Percentiles rank a stretch among this genome's conserved stretches.
Evolutionary conservation across 495 filamentous ascomycete species (phyloP).

Genomic region (Cercophora newfieldiana): DNA sequence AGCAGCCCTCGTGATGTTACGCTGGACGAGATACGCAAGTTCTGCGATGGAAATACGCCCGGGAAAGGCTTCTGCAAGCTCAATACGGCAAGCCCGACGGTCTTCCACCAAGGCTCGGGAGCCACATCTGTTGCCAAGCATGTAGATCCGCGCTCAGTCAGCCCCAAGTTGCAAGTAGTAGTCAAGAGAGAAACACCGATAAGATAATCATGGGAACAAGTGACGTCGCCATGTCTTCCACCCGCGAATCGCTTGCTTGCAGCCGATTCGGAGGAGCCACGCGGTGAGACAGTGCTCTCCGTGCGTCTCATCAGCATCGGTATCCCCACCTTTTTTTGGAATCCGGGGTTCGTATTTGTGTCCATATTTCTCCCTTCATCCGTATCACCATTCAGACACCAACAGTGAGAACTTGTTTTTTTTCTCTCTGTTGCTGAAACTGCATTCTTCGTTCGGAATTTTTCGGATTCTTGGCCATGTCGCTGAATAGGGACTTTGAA

Average conservation of each 20-base stretch:
- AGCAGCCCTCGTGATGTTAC: not conserved
- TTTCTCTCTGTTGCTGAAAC: not conserved
- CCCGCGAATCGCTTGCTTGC: not conserved
- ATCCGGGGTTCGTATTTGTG: not conserved
- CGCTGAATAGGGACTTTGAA: not conserved
- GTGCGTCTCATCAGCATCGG: not conserved
- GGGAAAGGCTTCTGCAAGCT: not conserved
- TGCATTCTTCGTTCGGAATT: not conserved
- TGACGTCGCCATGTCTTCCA: constrained; percentile 9
- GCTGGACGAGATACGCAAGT: not conserved
- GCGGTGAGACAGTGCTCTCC: not conserved
- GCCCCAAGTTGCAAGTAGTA: not conserved
- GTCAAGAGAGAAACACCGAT: not conserved
- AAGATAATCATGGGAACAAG: not conserved
- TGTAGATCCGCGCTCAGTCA: not conserved
- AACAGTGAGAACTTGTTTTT: not conserved
- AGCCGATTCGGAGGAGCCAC: not conserved
- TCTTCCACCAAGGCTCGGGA: not conserved
- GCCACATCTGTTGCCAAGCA: not conserved
- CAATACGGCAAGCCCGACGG: not conserved
- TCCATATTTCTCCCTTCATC: constrained; percentile 1
- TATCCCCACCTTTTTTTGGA: not conserved
- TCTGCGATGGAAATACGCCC: not conserved
- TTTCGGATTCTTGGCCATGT: constrained; percentile 1
- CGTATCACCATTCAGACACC: not conserved